phyloP scores from a whole-genome alignment of 73 alveolate species.

The Paramecium tetraurelia region DNA sequence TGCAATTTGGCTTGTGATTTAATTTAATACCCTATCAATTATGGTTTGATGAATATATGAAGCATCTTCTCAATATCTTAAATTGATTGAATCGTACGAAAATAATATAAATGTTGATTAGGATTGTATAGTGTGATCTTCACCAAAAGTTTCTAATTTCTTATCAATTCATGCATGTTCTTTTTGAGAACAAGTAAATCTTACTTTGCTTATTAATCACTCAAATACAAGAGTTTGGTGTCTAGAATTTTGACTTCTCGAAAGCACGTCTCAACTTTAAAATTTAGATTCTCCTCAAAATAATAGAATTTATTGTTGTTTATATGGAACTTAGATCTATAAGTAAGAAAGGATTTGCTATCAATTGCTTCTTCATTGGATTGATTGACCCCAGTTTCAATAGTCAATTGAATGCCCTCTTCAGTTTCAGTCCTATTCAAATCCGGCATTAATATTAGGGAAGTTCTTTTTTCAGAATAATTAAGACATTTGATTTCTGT shows the following conservation, averaged over 20 bases:
- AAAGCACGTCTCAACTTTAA: background rate
- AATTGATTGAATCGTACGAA: background rate
- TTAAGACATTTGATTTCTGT: background rate
- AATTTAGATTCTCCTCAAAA: background rate
- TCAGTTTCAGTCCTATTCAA: background rate
- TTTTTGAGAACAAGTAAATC: background rate
- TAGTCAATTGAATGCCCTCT: background rate
- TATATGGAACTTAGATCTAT: background rate
- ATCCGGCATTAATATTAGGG: background rate
- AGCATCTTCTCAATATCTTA: background rate
- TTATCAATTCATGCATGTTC: background rate
- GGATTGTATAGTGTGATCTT: background rate
- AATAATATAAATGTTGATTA: background rate
- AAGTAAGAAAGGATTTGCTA: background rate
- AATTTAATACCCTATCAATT: background rate
- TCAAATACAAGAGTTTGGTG: background rate
- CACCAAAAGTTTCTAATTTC: background rate
- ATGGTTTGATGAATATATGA: background rate
- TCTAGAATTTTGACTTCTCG: background rate
- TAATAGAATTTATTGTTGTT: background rate
- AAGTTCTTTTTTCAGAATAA: background rate
- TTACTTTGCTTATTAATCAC: conserved; percentile 29
- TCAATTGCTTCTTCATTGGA: background rate
- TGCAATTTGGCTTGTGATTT: background rate
- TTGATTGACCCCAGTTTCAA: background rate